Conservation (phyloP, 805 yeast genomes). For the Yarrowia osloensis region DNA sequence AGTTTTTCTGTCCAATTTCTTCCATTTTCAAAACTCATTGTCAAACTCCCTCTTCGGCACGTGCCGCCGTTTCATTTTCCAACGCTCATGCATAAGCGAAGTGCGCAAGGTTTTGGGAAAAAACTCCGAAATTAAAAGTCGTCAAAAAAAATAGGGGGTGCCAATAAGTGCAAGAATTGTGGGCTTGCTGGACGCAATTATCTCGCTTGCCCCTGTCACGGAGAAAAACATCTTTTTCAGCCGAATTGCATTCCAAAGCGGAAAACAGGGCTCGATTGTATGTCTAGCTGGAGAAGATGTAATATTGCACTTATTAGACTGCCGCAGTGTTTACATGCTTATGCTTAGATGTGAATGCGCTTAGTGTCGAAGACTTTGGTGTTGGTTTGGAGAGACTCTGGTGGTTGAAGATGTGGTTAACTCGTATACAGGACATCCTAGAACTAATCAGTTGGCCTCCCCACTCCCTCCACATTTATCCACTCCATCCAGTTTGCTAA, state of each 20-base stretch:
- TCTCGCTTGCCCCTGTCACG: neutral
- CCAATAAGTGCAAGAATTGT: no score
- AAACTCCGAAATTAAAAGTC: neutral
- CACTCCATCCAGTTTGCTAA: no score
- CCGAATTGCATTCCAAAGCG: neutral
- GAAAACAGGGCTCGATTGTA: neutral
- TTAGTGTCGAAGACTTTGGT: no score
- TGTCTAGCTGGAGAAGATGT: neutral
- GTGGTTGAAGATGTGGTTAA: no score
- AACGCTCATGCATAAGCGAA: neutral
- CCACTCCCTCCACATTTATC: no score
- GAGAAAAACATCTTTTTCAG: neutral
- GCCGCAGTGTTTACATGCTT: neutral
- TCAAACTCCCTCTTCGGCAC: no score
- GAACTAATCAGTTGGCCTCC: no score
- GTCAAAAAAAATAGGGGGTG: neutral
- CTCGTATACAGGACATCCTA: no score
- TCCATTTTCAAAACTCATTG: no score
- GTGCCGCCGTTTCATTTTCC: neutral
- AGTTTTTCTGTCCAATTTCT: neutral
- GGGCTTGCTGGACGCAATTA: no score
- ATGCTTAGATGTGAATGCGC: no score
- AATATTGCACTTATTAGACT: neutral
- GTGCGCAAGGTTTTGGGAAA: neutral
- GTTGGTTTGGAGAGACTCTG: no score